Evolutionary conservation across 441 rosid genomes (phyloP), one percentile per base, ranked within the genome.

Genomic region (Mallotus repandus): DNA sequence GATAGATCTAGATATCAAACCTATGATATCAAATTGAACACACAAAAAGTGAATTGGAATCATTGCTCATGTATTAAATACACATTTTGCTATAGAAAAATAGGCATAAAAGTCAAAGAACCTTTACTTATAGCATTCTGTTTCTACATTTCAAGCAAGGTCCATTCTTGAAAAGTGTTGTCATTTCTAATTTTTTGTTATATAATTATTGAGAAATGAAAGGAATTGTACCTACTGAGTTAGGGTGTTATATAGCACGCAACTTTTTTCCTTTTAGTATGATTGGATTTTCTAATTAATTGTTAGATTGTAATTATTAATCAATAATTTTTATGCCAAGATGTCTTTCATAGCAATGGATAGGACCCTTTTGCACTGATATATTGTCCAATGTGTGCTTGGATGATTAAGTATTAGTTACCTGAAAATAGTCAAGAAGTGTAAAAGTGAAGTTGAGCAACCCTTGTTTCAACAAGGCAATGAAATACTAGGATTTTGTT

Each of bases 141-240:
- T 80, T 82, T 74, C 84, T 68, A 59, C 74, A 70, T 72, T 72
- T 76, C 81, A 63, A 78, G 80, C 84, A 82, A 25, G 68, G 67
- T 46, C 63, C 57, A 19, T 66, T 43, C 46, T 66, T 41, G 22
- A 69, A 76, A 76, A 58, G 52, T 43, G 25, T 15, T 46, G 57
- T 29, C 66, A 61, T 60, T 58, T 43, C 14, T 3, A 14, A 1
- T 41, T 10, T 69, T 57, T 55, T 25, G 64, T 16, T 53, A 18
- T 10, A 64, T 15, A 41, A 63, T 15, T 54, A 29, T 29, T 29
- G 70, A 64, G 43, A 22, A 63, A 29, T 21, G 43, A 29, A 38
- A 16, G 9, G 50, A 48, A n/a, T 46, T 48, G 54, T 14, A 3
- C 19, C 45, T 35, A 9, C 45, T 25, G 46, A 43, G 11, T 15